A percentile compares a stretch with the other conserved stretches of the same genome.
Conservation (phyloP, 768 basidiomycete genomes). For the Tylopilus sp. region DNA sequence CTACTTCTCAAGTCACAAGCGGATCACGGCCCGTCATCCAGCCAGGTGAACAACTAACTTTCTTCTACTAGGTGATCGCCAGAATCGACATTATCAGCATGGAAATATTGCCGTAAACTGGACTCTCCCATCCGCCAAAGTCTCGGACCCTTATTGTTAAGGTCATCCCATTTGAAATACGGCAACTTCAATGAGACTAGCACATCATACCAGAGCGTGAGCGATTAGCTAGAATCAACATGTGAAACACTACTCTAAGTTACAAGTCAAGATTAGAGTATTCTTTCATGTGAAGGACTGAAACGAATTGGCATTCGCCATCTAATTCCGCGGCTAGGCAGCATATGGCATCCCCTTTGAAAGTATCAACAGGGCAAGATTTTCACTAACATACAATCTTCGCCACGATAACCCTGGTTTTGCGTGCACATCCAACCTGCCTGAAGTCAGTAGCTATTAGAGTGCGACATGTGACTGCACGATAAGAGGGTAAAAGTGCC, state of each 20-base stretch:
- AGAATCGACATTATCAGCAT: background rate
- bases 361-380: no score
- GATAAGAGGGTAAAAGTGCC: background rate
- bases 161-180: slow-evolving; percentile 13
- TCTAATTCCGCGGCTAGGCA: no score
- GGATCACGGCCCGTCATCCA: background rate
- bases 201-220: background rate
- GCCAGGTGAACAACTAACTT: no score
- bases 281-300: background rate
- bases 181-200: background rate
- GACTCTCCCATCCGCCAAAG: background rate
- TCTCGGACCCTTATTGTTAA: background rate
- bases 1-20: background rate
- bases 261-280: background rate
- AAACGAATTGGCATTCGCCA: no score
- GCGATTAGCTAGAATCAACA: background rate
- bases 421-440: no score
- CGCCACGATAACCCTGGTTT: no score
- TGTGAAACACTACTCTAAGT: slow-evolving; percentile 3
- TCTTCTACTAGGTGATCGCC: background rate
- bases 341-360: no score
- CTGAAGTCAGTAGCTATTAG: no score
- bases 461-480: background rate
- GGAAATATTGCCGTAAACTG: background rate
- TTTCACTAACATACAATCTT: no score